Evolutionary conservation across 306 rosid genomes (phyloP).

Genomic region (Cajanus cajan): DNA sequence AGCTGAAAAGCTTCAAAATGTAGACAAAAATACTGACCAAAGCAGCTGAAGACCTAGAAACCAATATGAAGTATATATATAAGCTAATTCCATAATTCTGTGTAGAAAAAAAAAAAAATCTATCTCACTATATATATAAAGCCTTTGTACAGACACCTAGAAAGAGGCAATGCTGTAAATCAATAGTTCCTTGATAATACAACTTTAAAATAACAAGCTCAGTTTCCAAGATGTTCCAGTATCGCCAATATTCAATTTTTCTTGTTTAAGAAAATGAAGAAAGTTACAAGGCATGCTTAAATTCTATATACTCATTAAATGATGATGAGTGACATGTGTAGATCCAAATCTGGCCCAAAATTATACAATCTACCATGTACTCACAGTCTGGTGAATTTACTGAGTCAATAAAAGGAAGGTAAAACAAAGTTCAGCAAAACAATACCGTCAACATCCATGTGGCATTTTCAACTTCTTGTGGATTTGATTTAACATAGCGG

Average conservation of each 20-base stretch:
- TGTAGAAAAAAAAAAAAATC: background rate
- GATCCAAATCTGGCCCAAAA: background rate
- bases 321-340: background rate
- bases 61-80: constrained; percentile 13
- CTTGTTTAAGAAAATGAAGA: background rate
- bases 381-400: background rate
- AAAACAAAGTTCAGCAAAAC: constrained; percentile 13
- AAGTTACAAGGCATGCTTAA: background rate
- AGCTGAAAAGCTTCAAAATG: constrained; percentile 95
- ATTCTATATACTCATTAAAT: constrained; percentile 10
- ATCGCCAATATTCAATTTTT: background rate
- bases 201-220: background rate
- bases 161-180: background rate
- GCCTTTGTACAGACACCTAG: background rate
- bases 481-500: constrained; percentile 93
- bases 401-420: background rate
- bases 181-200: background rate
- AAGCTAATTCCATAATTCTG: constrained; percentile 17
- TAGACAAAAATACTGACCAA: constrained; percentile 82
- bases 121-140: background rate
- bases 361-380: constrained; percentile 20
- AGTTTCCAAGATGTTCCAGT: background rate
- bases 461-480: constrained; percentile 96
- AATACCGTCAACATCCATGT: constrained; percentile 97
- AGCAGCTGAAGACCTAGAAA: constrained; percentile 86